These are phyloP conservation scores for Verbascum thapsus DNA, from an alignment of 257 asterid genomes.

Conservation along the genomic window DNA sequence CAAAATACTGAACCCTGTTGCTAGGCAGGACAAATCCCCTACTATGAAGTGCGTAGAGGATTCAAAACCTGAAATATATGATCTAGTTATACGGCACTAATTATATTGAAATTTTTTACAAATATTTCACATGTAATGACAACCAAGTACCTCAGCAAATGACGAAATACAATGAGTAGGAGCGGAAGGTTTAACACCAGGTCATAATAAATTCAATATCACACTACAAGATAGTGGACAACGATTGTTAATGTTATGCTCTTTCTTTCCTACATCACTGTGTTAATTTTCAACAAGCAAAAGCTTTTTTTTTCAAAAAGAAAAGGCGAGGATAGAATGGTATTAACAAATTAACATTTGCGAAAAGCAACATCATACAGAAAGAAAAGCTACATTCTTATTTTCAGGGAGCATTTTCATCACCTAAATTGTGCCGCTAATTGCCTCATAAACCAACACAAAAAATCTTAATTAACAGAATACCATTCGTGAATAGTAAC, in stretches of 20 bases:
- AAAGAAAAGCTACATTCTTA: not conserved
- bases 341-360: not conserved
- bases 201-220: not conserved
- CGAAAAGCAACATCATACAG: not conserved
- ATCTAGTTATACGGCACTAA: not conserved
- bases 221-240: not conserved
- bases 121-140: too few species aligned
- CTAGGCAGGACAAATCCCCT: not conserved
- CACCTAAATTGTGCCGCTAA: not conserved
- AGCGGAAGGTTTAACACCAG: not conserved
- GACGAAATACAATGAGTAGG: not conserved
- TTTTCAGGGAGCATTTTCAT: slow-evolving; percentile 9
- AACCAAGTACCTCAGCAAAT: not conserved
- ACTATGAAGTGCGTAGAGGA: not conserved
- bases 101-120: too few species aligned
- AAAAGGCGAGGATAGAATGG: too few species aligned
- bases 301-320: not conserved
- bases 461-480: not conserved
- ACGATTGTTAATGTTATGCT: too few species aligned
- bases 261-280: not conserved
- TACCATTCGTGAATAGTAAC: not conserved
- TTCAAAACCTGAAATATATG: not conserved
- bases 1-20: not conserved
- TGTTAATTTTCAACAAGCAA: slow-evolving; percentile 9
- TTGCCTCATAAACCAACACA: too few species aligned